Evolutionary conservation across 768 basidiomycete species (phyloP).

Genomic region (Dictyophora rubrovolvata): DNA sequence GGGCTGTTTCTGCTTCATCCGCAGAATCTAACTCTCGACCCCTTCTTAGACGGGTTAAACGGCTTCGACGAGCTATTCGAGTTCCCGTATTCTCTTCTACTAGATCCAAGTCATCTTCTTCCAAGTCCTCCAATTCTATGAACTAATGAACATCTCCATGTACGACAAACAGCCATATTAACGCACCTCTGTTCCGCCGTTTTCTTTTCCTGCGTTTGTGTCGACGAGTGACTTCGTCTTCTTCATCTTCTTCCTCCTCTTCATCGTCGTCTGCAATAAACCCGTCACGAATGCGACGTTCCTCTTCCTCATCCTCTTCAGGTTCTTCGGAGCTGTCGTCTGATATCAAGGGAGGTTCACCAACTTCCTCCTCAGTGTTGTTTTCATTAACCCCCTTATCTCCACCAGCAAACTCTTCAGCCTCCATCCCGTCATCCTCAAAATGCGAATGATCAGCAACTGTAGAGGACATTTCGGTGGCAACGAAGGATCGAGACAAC

Average conservation of each 20-base stretch:
- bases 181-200: constrained; percentile 45
- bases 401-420: background rate
- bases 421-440: background rate
- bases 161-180: constrained; percentile 13
- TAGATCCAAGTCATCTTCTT: constrained; percentile 82
- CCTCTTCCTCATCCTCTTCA: constrained; percentile 88
- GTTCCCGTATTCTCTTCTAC: constrained; percentile 79
- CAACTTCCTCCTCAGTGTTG: constrained; percentile 45
- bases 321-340: constrained; percentile 86
- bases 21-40: constrained; percentile 65
- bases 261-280: constrained; percentile 91
- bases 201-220: constrained; percentile 48
- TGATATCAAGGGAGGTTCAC: constrained; percentile 39
- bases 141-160: background rate
- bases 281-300: constrained; percentile 65
- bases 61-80: constrained; percentile 50
- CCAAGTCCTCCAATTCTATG: constrained; percentile 34
- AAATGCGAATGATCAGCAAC: background rate
- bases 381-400: constrained; percentile 39
- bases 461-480: background rate
- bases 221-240: constrained; percentile 45
- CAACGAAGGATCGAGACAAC: background rate
- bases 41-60: constrained; percentile 66
- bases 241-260: constrained; percentile 72
- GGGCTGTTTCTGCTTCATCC: constrained; percentile 33